A percentile compares a stretch with the other conserved stretches of the same genome.
These are phyloP conservation scores for Entomophthora muscae DNA, from an alignment of 371 early-diverging fungal species.

Conservation along the genomic window DNA sequence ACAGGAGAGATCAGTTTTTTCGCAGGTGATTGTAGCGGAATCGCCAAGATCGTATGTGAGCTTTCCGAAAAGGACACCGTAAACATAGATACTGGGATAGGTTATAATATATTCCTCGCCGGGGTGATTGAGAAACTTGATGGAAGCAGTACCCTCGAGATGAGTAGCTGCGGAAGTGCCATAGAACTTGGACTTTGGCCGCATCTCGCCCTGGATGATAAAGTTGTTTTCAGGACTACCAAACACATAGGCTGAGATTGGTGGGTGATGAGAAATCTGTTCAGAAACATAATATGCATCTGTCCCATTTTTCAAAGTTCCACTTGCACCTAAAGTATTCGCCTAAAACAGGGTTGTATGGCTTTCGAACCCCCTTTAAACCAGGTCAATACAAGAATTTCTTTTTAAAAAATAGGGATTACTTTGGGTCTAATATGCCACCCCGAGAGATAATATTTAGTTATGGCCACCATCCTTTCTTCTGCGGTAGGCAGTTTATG, in stretches of 20 bases:
- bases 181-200: constrained; percentile 75
- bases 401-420: constrained; percentile 3
- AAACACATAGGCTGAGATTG: constrained; percentile 74
- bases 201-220: constrained; percentile 59
- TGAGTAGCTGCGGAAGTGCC: constrained; percentile 85
- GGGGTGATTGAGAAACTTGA: constrained; percentile 36
- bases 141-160: constrained; percentile 58
- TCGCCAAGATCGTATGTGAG: constrained; percentile 91
- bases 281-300: constrained; percentile 74
- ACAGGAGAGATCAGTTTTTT: constrained; percentile 49
- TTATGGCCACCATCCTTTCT: constrained; percentile 74
- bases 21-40: constrained; percentile 45
- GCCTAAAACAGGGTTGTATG: constrained; percentile 91
- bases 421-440: constrained; percentile 93
- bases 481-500: constrained; percentile 45
- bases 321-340: constrained; percentile 78
- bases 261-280: constrained; percentile 96
- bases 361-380: constrained; percentile 84
- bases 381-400: not conserved
- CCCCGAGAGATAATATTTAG: constrained; percentile 82
- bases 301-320: constrained; percentile 42
- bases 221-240: constrained; percentile 59
- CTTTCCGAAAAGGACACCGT: constrained; percentile 82
- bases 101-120: constrained; percentile 62
- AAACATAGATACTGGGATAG: constrained; percentile 85